Base-by-base conservation (phyloP, 1,139 yeast species). In the Candida buenavistaensis region DNA sequence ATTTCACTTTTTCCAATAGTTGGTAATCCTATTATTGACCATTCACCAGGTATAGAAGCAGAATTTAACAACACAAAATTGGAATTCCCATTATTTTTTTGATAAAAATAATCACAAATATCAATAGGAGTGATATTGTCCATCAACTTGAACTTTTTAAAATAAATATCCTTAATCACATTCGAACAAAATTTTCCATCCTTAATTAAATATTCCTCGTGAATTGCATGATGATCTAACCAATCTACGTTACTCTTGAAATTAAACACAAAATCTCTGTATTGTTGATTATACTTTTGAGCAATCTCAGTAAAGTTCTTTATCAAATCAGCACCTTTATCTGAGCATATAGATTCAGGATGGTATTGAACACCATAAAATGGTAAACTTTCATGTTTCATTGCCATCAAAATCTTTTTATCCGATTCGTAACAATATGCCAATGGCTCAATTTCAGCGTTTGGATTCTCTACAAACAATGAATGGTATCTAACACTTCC, bases 331-430 rank as follows among this genome's bases (percentile, higher is more conserved):
- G 56, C 68, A 1, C 98, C 98, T 33, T 62, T 53, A 9, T 68
- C 64, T 0, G 97, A 89, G 51, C 96, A 88, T 26, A 92, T 78
- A 0, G 97, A 88, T 52, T 94, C 99, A 0, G 98, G 98, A 52
- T 94, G 99, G 51, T 90, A 94, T 51, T 94, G 99, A 2, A 94
- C 97, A 1, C 96, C 98, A 59, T 72, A 90, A 60, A 84, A 85
- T 0, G 97, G 97, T 17, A 66, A 59, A 0, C 34, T 17, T 0
- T 36, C 48, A 51, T 87, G 92, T 49, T 64, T 74, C 0, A 75
- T 94, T 1, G 95, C 96, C 98, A 92, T 90, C 26, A 88, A 55
- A 3, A 84, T 65, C 48, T 4, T 46, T 46, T 5, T 55, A 13
- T 59, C 70, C 1, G 44, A 50, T 31, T 67, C 72, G 33, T 43